These are phyloP conservation scores for Spergularia bocconei DNA, from an alignment of 148 eudicot species.

Conservation along the genomic window DNA sequence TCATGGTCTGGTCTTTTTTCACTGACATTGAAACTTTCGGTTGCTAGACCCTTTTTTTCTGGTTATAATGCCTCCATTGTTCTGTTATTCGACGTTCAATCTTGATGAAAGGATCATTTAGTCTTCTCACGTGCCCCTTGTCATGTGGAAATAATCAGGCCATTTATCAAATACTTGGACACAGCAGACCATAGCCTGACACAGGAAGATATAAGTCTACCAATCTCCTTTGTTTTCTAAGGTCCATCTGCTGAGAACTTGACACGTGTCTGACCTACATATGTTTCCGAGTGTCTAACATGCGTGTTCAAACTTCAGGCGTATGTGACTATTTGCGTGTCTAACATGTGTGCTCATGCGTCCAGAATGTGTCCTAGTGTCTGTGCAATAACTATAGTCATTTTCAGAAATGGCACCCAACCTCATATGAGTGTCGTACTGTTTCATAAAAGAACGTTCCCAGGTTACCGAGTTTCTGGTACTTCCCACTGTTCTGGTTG, in stretches of 20 bases:
- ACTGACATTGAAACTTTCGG: conserved; percentile 30
- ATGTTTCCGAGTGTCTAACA: not conserved
- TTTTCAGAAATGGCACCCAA: no score
- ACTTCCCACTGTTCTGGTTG: no score
- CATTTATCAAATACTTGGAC: conserved; percentile 2
- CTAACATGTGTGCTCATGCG: not conserved
- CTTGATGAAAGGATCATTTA: not conserved
- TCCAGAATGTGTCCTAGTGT: not conserved
- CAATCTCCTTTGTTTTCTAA: not conserved
- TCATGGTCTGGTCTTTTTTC: conserved; percentile 11
- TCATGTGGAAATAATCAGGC: conserved; percentile 1
- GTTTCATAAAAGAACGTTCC: no score
- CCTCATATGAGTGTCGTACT: no score
- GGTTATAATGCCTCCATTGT: conserved; percentile 12
- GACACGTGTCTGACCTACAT: not conserved
- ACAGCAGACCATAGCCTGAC: conserved; percentile 2
- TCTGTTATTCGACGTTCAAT: conserved; percentile 1
- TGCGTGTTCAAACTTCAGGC: no score
- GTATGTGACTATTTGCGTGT: no score
- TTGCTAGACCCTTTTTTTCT: conserved; percentile 5
- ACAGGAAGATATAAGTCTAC: not conserved
- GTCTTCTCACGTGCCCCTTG: not conserved
- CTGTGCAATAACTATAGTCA: no score
- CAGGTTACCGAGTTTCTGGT: no score
- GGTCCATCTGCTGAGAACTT: not conserved